Base-by-base conservation (phyloP, 768 basidiomycete genomes). In the Hebeloma cylindrosporum region DNA sequence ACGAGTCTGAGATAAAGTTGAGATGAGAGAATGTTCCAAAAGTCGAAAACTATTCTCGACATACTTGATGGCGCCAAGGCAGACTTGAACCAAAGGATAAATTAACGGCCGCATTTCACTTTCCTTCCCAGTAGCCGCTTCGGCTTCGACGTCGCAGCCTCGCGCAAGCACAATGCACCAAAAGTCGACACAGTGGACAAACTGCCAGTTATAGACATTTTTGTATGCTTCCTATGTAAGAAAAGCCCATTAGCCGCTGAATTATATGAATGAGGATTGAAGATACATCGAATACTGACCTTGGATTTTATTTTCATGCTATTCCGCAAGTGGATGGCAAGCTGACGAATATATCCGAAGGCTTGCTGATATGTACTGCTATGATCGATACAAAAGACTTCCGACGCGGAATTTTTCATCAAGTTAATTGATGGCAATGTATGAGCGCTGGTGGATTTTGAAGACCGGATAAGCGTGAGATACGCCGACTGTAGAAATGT, bases 141-240 rank as follows among this genome's bases (percentile, higher is more conserved):
- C 74, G 2, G 72, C 68, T 56, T 83, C 70, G 21, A 70, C 68
- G 57, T 84, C 81, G 58, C 90, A 94, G 11, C 91, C 85, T 32
- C 84, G 75, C 16, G 84, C 86, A 7, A 99, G 76, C 7, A 97
- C 92, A 30, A 90, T 75, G 29, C 81, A 78, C 96, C 96, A 99
- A 59, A 98, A 98, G 70, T 99, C 96, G 52, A 99, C 72, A 47
- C 83, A 90, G 63, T 99, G 96, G 2, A 85, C 88, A 54, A 86
- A 97, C 68, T 97, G 96, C 96, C 96, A 99, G 68, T 97, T 99
- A 68, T 99, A 96, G 16, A 99, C 95, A 56, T 88, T 85, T 63
- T 85, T 86, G 69, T 88, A 94, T 7, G 91, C 83, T 54, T 98
- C 93, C 85, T 92, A 63, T 16, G 48, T 20, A 42, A 33, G 36